Base-by-base conservation (phyloP, 768 basidiomycete species). In the Lentinula detonsa region DNA sequence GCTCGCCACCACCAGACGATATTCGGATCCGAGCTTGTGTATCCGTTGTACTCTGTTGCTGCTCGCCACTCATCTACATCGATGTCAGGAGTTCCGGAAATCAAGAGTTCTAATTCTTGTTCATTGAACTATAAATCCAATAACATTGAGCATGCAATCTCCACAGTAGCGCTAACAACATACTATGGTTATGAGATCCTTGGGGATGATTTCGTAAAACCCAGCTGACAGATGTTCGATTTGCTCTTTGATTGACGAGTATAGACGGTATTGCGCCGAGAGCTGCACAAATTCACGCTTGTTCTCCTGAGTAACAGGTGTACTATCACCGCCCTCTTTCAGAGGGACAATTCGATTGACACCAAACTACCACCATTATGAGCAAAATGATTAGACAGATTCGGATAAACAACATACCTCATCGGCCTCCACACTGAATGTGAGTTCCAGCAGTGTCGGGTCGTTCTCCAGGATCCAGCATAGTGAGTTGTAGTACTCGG, bases 1-100 rank as follows among this genome's bases (percentile, higher is more conserved):
- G 96, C 96, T 65, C 97, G 85, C 97, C 97, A 99, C 90, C 94
- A 98, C 95, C 95, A 99, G 33, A 92, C 88, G 62, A 98, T 95
- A 68, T 96, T 95, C 5, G 96, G 93, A 71, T 99, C 95, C 2
- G 90, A 91, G 67, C 89, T 83, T 5, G 82, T 84, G 71, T 93
- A 94, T 51, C 92, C 91, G 64, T 88, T 92, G 75, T 95, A 93
- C 69, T 95, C 93, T 2, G 92, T 95, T 11, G 92, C 91, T 15
- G 90, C 87, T 57, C 92, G 85, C 93, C 94, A 95, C 73, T 98
- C 97, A 71, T 99, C 97, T 1, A 98, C 93, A 66, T 98, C 95
- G 64, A 99, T 94, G 65, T 96, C 95, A n/a, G 97, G 96, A 18
- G 96, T 95, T 28, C 97, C 97, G 4, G 93, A 95, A 63, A 97